Evolutionary conservation across 352 stramenopile genomes (phyloP).

Genomic region (Globisporangium iwayamae): DNA sequence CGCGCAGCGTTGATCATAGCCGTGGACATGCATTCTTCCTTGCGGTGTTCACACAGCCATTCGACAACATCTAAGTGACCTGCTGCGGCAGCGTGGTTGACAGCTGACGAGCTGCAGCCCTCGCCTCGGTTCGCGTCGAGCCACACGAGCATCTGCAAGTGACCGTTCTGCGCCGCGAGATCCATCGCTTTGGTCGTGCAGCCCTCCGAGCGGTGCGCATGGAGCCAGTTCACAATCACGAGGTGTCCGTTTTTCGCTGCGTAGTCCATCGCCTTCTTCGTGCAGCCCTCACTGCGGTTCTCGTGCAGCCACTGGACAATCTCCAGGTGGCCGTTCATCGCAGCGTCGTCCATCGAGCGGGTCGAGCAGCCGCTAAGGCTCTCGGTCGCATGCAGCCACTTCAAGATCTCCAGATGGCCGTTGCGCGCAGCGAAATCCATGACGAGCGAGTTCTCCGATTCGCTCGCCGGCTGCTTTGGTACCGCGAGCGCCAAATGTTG

Average conservation of each 20-base stretch:
- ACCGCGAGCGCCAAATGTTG: conserved; percentile 50
- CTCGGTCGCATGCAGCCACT: conserved; percentile 43
- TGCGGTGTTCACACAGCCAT: conserved; percentile 51
- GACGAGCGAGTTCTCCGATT: conserved; percentile 42
- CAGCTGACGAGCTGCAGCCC: conserved; percentile 60
- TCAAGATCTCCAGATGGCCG: conserved; percentile 67
- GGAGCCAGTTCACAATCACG: conserved; percentile 54
- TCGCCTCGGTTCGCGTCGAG: conserved; percentile 60
- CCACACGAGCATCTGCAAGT: conserved; percentile 63
- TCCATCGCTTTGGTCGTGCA: conserved; percentile 65
- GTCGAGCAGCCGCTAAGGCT: conserved; percentile 49
- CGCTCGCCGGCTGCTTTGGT: conserved; percentile 14
- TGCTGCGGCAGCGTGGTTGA: conserved; percentile 55
- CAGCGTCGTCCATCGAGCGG: conserved; percentile 52
- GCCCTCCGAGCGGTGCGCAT: conserved; percentile 35
- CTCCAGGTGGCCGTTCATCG: conserved; percentile 46
- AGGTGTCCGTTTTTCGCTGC: conserved; percentile 56
- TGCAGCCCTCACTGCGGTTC: conserved; percentile 56
- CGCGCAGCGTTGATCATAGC: conserved; percentile 62
- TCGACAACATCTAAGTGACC: conserved; percentile 55
- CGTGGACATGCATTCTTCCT: conserved; percentile 42
- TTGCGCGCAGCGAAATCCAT: conserved; percentile 74
- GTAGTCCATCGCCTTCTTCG: conserved; percentile 60
- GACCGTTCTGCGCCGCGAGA: conserved; percentile 54
- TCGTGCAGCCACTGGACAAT: conserved; percentile 62